Percentiles rank a stretch among this genome's conserved stretches.
Conservation (phyloP, 148 eudicot genomes). For the Camellia japonica region DNA sequence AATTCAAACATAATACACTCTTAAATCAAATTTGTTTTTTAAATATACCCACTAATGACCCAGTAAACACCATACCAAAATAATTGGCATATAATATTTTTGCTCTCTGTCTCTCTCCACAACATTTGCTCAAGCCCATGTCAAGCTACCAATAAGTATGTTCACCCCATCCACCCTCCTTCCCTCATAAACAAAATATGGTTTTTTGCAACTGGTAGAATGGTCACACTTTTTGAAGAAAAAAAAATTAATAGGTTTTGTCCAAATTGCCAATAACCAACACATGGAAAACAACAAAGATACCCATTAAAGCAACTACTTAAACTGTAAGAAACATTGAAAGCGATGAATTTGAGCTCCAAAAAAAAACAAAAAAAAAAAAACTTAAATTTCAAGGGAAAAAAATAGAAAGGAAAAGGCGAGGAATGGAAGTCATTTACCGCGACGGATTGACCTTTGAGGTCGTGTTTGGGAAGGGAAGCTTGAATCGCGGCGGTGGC, state of each 20-base stretch:
- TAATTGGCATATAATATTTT: background rate
- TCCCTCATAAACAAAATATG: no score
- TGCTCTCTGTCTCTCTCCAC: no score
- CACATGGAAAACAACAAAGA: background rate
- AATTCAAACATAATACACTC: background rate
- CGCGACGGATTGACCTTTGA: slow-evolving; percentile 19
- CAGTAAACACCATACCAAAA: background rate
- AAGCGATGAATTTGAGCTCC: background rate
- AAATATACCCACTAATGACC: background rate
- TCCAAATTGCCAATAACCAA: background rate
- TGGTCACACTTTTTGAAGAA: no score
- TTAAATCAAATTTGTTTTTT: background rate
- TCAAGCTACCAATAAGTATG: no score
- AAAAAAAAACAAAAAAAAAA: background rate
- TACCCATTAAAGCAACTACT: background rate
- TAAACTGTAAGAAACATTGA: background rate
- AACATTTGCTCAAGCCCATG: no score
- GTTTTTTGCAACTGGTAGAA: no score
- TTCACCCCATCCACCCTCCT: no score
- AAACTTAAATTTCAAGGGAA: background rate
- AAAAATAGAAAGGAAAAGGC: background rate
- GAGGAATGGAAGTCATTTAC: slow-evolving; percentile 9
- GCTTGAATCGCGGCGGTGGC: background rate
- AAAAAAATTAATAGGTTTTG: background rate
- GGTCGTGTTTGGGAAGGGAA: slow-evolving; percentile 20